phyloP scores from a whole-genome alignment of 208 protist species.

The Vickermania ingenoplastis region DNA sequence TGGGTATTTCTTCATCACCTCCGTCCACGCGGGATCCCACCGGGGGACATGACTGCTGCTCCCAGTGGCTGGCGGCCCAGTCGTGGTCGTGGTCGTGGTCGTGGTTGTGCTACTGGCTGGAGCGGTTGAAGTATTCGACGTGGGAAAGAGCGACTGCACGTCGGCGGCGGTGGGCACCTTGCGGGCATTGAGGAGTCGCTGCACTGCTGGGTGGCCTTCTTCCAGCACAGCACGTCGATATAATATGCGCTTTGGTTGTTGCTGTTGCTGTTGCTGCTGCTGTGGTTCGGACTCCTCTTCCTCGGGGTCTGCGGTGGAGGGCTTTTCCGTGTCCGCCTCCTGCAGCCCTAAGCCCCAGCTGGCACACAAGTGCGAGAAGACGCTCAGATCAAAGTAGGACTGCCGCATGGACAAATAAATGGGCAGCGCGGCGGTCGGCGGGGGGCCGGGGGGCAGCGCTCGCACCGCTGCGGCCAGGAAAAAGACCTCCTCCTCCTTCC shows the following conservation, averaged over 20 bases:
- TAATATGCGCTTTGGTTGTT: conserved; percentile 1
- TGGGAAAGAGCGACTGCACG: not conserved
- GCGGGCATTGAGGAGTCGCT: not conserved
- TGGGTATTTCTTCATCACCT: conserved; percentile 47
- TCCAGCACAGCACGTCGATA: not conserved
- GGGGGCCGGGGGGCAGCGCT: conserved; percentile 26
- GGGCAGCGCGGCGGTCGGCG: conserved; percentile 31
- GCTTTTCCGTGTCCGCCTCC: not conserved
- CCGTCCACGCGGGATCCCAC: conserved; percentile 56
- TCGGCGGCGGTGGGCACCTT: not conserved
- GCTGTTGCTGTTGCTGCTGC: conserved; percentile 5
- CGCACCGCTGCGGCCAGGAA: conserved; percentile 17
- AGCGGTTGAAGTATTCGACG: no score
- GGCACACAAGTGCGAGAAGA: not conserved
- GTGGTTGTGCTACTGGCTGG: not conserved
- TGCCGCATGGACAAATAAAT: conserved; percentile 10
- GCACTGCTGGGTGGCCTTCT: not conserved
- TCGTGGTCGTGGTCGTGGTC: not conserved
- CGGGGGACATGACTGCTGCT: no score
- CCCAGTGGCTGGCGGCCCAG: no score
- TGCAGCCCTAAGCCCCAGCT: not conserved
- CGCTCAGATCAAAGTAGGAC: conserved; percentile 8
- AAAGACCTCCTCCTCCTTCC: conserved; percentile 24
- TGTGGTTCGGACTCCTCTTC: not conserved
- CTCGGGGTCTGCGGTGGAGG: not conserved